Percentiles rank a stretch among this genome's conserved stretches.
phyloP scores from a whole-genome alignment of 257 asterid genomes.

The Knoxia roxburghii region DNA sequence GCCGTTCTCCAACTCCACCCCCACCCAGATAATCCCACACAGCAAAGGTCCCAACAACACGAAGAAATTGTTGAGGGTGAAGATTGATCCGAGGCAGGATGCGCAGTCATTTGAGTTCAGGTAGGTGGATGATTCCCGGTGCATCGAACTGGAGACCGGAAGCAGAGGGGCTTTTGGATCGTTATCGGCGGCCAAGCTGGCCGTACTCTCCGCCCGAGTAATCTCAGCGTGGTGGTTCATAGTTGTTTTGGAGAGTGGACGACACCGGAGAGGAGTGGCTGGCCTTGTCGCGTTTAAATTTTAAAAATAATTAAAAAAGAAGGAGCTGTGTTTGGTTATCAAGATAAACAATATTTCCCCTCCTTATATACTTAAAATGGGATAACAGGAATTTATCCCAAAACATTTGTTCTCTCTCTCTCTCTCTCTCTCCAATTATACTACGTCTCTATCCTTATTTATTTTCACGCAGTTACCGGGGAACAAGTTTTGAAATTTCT shows the following conservation, averaged over 20 bases:
- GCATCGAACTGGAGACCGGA: conserved; percentile 41
- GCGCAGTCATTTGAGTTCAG: conserved; percentile 35
- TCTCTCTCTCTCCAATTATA: no score
- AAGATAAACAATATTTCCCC: no score
- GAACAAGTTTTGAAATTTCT: no score
- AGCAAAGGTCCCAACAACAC: conserved; percentile 65
- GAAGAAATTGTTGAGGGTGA: conserved; percentile 49
- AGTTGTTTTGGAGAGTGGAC: no score
- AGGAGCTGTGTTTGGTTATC: no score
- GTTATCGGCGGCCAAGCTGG: not conserved
- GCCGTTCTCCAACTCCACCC: conserved; percentile 35
- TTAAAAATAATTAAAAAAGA: no score
- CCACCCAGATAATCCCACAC: conserved; percentile 44
- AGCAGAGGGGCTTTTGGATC: conserved; percentile 65
- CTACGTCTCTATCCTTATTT: no score
- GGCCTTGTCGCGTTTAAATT: no score
- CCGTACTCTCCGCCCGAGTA: not conserved
- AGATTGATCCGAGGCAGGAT: conserved; percentile 27
- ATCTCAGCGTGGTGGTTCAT: not conserved
- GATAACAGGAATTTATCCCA: no score
- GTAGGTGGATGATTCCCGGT: conserved; percentile 23
- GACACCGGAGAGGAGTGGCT: not conserved
- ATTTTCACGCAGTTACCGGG: no score
- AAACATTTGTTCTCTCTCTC: no score
- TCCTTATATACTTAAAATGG: no score